Conservation (phyloP, 345 rosid species). For the Firmiana major region DNA sequence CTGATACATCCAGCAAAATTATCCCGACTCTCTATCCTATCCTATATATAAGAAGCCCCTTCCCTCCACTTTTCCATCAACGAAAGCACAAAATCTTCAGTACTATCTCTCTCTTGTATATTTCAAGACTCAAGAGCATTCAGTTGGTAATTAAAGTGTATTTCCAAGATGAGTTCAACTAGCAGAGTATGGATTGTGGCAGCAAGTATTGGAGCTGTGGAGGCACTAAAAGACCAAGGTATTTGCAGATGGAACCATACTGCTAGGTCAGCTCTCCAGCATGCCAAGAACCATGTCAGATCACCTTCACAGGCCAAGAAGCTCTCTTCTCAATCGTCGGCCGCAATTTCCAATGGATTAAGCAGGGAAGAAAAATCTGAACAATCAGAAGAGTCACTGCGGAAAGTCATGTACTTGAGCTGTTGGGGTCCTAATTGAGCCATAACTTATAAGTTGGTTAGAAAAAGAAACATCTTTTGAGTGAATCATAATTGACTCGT, state of each 20-base stretch:
- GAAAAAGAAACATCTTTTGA: not conserved
- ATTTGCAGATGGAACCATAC: conserved; percentile 39
- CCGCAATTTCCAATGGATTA: not conserved
- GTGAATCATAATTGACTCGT: not conserved
- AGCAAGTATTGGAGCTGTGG: conserved; percentile 38
- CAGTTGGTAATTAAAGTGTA: not conserved
- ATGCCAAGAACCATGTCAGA: conserved; percentile 33
- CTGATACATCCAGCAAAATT: not conserved
- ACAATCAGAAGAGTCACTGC: conserved; percentile 38
- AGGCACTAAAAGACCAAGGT: conserved; percentile 45
- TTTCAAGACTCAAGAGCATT: no score
- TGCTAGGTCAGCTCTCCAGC: conserved; percentile 37
- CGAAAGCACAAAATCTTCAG: no score
- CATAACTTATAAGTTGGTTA: no score
- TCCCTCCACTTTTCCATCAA: not conserved
- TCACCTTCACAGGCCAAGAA: conserved; percentile 40
- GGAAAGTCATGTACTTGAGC: conserved; percentile 51
- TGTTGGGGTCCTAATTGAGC: conserved; percentile 43
- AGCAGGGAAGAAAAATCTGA: not conserved
- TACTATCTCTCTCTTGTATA: no score
- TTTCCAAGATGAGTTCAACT: conserved; percentile 31
- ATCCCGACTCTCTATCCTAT: not conserved
- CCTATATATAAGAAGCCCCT: not conserved
- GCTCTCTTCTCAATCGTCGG: conserved; percentile 36
- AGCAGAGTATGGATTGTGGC: conserved; percentile 37